Conservation (phyloP, 805 yeast species). For the Kodamaea laetipori region DNA sequence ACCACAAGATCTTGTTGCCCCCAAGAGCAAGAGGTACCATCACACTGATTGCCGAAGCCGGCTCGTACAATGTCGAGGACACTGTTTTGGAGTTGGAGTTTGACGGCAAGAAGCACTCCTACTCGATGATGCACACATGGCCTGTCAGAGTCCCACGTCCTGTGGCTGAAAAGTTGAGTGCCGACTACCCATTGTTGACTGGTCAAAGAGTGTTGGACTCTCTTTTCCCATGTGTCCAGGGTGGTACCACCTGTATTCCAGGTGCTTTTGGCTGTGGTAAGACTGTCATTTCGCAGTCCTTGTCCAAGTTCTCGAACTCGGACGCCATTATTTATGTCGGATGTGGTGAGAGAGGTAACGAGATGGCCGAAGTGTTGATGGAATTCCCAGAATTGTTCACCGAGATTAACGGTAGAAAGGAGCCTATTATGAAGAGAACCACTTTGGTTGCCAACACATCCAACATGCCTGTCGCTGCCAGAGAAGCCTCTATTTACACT, state of each 20-base stretch:
- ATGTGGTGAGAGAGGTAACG: slow-evolving; percentile 95
- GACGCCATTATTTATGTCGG: slow-evolving; percentile 96
- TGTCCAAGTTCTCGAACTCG: slow-evolving; percentile 96
- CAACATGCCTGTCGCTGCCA: slow-evolving; percentile 99
- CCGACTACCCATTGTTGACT: slow-evolving; percentile 92
- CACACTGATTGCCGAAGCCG: slow-evolving; percentile 83
- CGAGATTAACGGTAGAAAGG: slow-evolving; percentile 88
- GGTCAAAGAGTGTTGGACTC: slow-evolving; percentile 99
- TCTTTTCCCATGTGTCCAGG: slow-evolving; percentile 98
- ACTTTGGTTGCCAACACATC: slow-evolving; percentile 98
- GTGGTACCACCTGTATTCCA: slow-evolving; percentile 99
- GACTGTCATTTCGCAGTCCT: slow-evolving; percentile 95
- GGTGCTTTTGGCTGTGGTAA: slow-evolving; percentile 99
- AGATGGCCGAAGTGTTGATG: slow-evolving; percentile 99
- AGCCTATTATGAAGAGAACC: slow-evolving; percentile 98
- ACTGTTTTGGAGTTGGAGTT: slow-evolving; percentile 91
- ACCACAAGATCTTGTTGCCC: slow-evolving; percentile 93
- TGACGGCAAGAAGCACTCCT: slow-evolving; percentile 77
- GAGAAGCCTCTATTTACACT: slow-evolving; percentile 99
- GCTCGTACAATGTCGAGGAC: slow-evolving; percentile 89
- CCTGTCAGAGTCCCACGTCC: slow-evolving; percentile 99
- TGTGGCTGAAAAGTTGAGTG: slow-evolving; percentile 89
- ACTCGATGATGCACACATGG: slow-evolving; percentile 98
- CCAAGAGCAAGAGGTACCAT: slow-evolving; percentile 99
- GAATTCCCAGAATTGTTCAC: slow-evolving; percentile 98